Conservation (phyloP, 768 basidiomycete genomes). For the Royoungia palumana region DNA sequence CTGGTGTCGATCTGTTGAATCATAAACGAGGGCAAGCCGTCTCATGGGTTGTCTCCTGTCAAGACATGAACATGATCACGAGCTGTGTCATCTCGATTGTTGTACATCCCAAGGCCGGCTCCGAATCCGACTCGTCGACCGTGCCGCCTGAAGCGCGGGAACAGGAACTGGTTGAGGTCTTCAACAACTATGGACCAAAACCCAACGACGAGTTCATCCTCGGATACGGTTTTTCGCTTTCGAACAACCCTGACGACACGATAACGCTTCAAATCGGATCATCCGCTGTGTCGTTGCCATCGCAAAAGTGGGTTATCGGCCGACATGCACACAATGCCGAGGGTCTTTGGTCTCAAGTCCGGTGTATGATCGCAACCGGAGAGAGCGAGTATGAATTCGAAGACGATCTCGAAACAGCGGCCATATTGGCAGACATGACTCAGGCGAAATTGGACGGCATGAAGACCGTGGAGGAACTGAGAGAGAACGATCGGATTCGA, state of each 20-base stretch:
- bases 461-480: conserved; percentile 33
- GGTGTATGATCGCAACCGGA: conserved; percentile 26
- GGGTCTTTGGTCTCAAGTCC: conserved; percentile 58
- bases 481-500: conserved; percentile 34
- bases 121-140: background rate
- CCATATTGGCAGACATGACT: conserved; percentile 66
- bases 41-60: conserved; percentile 67
- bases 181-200: conserved; percentile 93
- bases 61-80: conserved; percentile 13
- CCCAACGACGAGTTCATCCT: conserved; percentile 87
- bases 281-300: conserved; percentile 6
- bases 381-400: conserved; percentile 42
- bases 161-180: conserved; percentile 42
- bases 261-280: conserved; percentile 77
- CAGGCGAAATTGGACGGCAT: conserved; percentile 47
- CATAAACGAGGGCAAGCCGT: conserved; percentile 78
- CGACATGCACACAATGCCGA: conserved; percentile 52
- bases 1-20: conserved; percentile 84
- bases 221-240: conserved; percentile 86
- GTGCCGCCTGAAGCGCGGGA: background rate
- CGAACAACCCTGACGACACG: conserved; percentile 81
- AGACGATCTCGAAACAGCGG: conserved; percentile 66
- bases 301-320: conserved; percentile 59
- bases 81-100: conserved; percentile 54
- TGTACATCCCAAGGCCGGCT: conserved; percentile 38